Conservation (phyloP, 257 asterid genomes). For the Henckelia pumila region DNA sequence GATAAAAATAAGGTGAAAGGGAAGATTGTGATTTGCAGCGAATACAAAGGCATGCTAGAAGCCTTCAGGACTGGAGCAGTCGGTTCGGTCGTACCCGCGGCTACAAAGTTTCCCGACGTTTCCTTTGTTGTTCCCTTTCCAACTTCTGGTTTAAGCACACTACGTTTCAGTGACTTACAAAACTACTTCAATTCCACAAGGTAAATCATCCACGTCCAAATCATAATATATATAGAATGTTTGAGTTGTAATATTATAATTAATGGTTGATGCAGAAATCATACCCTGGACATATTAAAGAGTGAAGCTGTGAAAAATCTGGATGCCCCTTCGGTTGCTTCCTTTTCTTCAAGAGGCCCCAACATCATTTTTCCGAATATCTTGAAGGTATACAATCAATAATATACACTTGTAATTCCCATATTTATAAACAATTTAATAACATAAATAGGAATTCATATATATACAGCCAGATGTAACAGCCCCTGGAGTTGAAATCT, state of each 20-base stretch:
- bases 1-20: slow-evolving; percentile 18
- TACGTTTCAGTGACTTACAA: neutral
- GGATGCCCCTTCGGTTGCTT: no score
- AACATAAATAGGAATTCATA: no score
- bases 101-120: neutral
- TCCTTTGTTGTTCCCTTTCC: slow-evolving; percentile 8
- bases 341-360: no score
- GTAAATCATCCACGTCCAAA: neutral
- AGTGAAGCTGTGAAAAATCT: no score
- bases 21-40: slow-evolving; percentile 29
- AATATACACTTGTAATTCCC: no score
- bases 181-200: slow-evolving; percentile 12
- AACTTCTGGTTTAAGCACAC: neutral
- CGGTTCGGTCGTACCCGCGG: slow-evolving; percentile 17
- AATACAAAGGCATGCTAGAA: neutral
- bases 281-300: no score
- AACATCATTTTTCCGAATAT: no score
- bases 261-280: no score
- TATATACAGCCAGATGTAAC: neutral
- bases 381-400: no score
- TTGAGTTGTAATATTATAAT: no score
- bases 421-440: no score
- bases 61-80: slow-evolving; percentile 14
- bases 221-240: no score
- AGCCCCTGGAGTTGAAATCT: neutral